Percentiles rank a stretch among this genome's conserved stretches.
phyloP scores from a whole-genome alignment of 768 basidiomycete genomes.

The Suillus fuscotomentosus region DNA sequence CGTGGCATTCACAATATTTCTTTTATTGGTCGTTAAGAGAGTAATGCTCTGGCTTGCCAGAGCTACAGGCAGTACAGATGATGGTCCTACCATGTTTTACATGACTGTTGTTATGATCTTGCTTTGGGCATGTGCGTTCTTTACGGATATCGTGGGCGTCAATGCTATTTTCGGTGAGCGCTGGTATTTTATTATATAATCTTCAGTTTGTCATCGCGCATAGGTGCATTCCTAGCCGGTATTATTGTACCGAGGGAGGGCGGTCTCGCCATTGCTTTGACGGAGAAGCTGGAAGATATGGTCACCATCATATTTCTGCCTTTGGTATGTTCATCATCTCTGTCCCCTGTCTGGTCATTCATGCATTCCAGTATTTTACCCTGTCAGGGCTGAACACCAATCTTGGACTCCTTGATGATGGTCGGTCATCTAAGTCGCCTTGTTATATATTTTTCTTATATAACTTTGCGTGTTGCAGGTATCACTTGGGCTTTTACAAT shows the following conservation, averaged over 20 bases:
- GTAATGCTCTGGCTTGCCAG: conserved; percentile 71
- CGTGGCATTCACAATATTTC: conserved; percentile 76
- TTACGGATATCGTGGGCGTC: conserved; percentile 91
- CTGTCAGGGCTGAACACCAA: conserved; percentile 89
- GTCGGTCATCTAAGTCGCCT: conserved; percentile 30
- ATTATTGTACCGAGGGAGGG: conserved; percentile 85
- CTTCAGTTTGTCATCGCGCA: not conserved
- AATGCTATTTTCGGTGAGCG: conserved; percentile 82
- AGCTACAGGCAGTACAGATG: conserved; percentile 76
- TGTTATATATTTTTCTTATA: not conserved
- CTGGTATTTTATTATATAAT: not conserved
- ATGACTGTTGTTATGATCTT: conserved; percentile 84
- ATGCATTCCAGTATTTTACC: conserved; percentile 73
- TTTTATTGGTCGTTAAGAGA: conserved; percentile 65
- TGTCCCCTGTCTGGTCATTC: not conserved
- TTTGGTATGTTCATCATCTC: conserved; percentile 42
- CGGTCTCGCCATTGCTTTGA: conserved; percentile 82
- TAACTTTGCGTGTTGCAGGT: conserved; percentile 32
- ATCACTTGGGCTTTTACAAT: conserved; percentile 89
- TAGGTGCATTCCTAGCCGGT: conserved; percentile 81
- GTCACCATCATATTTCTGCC: conserved; percentile 88
- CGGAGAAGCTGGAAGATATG: conserved; percentile 96
- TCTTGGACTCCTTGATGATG: conserved; percentile 78
- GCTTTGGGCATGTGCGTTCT: conserved; percentile 85
- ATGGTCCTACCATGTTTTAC: conserved; percentile 83